These are phyloP conservation scores for Buxus sempervirens DNA, from an alignment of 164 flowering plant genomes.

Conservation along the genomic window DNA sequence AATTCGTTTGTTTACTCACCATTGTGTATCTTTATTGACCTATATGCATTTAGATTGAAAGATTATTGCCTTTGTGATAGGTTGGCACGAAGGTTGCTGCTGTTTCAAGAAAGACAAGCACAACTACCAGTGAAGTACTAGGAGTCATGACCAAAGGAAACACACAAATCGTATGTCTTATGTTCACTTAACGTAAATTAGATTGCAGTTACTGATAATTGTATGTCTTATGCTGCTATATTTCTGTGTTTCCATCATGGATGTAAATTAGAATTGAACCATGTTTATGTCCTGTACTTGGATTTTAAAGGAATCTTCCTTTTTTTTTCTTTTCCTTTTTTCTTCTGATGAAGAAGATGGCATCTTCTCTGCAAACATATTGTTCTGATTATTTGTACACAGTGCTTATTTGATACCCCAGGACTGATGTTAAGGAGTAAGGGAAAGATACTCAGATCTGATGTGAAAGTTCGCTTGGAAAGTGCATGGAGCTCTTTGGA, in stretches of 20 bases:
- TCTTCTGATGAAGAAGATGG: too few species aligned
- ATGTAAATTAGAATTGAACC: not conserved
- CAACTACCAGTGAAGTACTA: constrained; percentile 90
- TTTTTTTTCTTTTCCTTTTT: not conserved
- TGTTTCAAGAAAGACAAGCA: constrained; percentile 93
- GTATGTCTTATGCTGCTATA: too few species aligned
- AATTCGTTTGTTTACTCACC: too few species aligned
- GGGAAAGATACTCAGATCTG: constrained; percentile 58
- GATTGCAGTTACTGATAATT: too few species aligned
- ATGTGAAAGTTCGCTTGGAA: constrained; percentile 67
- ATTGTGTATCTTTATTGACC: not conserved
- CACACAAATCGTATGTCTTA: constrained; percentile 80
- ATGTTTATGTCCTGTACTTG: too few species aligned
- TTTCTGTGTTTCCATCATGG: not conserved
- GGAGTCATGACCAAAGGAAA: constrained; percentile 89
- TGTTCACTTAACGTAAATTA: too few species aligned
- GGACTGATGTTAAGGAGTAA: constrained; percentile 69
- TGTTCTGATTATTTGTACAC: constrained; percentile 26
- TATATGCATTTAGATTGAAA: not conserved
- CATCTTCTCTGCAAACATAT: not conserved
- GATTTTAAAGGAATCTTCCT: too few species aligned
- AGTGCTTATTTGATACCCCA: constrained; percentile 99
- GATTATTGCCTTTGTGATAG: constrained; percentile 29
- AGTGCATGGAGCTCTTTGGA: constrained; percentile 85
- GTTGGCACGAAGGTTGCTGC: constrained; percentile 97